These are phyloP conservation scores for Phytophthora quininea DNA, from an alignment of 352 stramenopile genomes.

Conservation along the genomic window DNA sequence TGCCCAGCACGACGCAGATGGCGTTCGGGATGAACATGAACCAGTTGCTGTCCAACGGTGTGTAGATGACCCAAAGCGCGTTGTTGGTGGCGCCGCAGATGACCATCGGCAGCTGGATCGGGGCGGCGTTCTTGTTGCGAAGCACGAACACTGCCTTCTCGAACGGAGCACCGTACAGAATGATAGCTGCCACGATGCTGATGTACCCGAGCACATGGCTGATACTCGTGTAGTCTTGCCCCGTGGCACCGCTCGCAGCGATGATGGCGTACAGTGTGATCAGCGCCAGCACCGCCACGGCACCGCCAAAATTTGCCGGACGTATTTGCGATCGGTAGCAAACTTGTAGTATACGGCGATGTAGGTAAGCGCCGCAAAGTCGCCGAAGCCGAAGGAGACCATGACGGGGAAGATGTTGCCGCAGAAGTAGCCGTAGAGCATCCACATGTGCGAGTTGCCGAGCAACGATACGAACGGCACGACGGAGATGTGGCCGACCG, in stretches of 20 bases:
- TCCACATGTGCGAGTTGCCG: conserved; percentile 48
- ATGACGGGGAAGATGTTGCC: conserved; percentile 58
- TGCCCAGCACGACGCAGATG: conserved; percentile 42
- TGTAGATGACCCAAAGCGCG: conserved; percentile 54
- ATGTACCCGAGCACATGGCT: conserved; percentile 43
- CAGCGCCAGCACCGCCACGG: conserved; percentile 23
- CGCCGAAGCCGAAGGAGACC: conserved; percentile 49
- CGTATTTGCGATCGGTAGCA: conserved; percentile 44
- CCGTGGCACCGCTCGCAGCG: conserved; percentile 34
- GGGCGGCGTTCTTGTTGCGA: conserved; percentile 45
- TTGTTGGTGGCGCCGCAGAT: conserved; percentile 49
- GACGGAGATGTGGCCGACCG: conserved; percentile 40
- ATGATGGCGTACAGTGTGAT: conserved; percentile 53
- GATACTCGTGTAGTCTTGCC: conserved; percentile 36
- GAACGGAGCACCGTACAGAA: conserved; percentile 47
- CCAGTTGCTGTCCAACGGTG: conserved; percentile 47
- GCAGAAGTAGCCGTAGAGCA: conserved; percentile 54
- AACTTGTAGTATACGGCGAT: conserved; percentile 61
- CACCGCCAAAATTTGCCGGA: conserved; percentile 35
- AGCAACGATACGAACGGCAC: conserved; percentile 51
- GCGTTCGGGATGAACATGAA: conserved; percentile 59
- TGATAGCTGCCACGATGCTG: conserved; percentile 37
- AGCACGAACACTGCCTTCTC: conserved; percentile 50
- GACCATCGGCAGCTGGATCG: conserved; percentile 59
- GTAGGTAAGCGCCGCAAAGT: conserved; percentile 46